These are phyloP conservation scores for Pluteus cervinus DNA, from an alignment of 768 basidiomycete species.

Conservation along the genomic window DNA sequence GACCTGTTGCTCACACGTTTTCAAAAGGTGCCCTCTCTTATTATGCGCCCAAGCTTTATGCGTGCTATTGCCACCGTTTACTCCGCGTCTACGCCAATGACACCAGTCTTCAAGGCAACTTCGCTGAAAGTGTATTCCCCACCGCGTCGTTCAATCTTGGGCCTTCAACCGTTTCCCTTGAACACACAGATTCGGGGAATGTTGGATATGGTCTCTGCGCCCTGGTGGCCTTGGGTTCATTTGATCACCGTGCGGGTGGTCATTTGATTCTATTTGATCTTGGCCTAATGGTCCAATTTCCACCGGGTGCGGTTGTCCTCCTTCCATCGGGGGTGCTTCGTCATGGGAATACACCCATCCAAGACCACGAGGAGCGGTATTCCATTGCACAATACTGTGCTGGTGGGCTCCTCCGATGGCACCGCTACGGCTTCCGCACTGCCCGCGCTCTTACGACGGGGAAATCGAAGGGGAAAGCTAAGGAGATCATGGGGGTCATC, in stretches of 20 bases:
- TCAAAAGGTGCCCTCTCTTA: constrained; percentile 11
- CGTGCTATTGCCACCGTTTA: constrained; percentile 10
- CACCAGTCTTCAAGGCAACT: constrained; percentile 12
- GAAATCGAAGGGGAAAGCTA: too few species aligned
- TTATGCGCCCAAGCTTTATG: constrained; percentile 16
- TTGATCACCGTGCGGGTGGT: background rate
- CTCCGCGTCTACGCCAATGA: constrained; percentile 5
- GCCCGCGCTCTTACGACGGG: too few species aligned
- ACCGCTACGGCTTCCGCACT: background rate
- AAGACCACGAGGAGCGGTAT: constrained; percentile 1
- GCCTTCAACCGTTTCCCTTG: background rate
- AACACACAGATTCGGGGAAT: background rate
- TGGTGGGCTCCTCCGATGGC: constrained; percentile 6
- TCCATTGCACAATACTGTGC: constrained; percentile 10
- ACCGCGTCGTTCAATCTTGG: constrained; percentile 5
- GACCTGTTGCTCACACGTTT: background rate
- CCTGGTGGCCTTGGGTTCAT: background rate
- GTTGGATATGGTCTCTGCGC: background rate
- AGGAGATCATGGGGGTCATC: too few species aligned
- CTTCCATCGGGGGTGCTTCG: constrained; percentile 1
- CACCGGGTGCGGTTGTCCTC: background rate
- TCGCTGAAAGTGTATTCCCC: constrained; percentile 13
- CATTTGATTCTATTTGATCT: background rate
- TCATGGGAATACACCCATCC: constrained; percentile 5
- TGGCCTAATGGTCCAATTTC: background rate